A percentile compares a stretch with the other conserved stretches of the same genome.
Conservation (phyloP, 768 basidiomycete species). For the Collybiopsis luxurians region DNA sequence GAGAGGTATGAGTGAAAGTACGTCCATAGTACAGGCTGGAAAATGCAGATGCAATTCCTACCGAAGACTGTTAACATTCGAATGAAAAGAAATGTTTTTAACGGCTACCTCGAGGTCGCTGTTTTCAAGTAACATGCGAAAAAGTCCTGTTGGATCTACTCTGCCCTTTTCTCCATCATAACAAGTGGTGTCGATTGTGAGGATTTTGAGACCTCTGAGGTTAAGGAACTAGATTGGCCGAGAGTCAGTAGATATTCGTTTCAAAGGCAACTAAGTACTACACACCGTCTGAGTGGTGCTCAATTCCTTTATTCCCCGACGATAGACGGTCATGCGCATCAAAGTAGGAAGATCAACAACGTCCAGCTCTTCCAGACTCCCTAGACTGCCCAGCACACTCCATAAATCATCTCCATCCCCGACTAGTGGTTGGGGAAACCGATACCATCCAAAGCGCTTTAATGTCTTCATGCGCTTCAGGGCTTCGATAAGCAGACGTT, state of each 20-base stretch:
- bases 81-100: not conserved
- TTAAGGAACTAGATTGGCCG: not conserved
- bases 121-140: not conserved
- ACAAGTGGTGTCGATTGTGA: not conserved
- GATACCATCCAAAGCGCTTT: not conserved
- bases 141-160: not conserved
- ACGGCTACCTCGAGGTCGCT: not conserved
- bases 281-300: not conserved
- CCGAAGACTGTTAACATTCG: not conserved
- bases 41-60: not conserved
- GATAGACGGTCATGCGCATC: not conserved
- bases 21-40: not conserved
- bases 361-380: not conserved
- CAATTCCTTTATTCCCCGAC: not conserved
- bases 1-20: not conserved
- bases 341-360: not conserved
- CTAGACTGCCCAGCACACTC: not conserved
- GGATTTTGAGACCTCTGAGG: not conserved
- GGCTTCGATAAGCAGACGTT: not conserved
- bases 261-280: no score
- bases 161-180: not conserved
- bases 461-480: not conserved
- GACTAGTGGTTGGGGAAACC: not conserved
- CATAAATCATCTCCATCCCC: not conserved
- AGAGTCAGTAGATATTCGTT: no score